These are phyloP conservation scores for Gymnopilus dilepis DNA, from an alignment of 768 basidiomycete species.

Conservation along the genomic window DNA sequence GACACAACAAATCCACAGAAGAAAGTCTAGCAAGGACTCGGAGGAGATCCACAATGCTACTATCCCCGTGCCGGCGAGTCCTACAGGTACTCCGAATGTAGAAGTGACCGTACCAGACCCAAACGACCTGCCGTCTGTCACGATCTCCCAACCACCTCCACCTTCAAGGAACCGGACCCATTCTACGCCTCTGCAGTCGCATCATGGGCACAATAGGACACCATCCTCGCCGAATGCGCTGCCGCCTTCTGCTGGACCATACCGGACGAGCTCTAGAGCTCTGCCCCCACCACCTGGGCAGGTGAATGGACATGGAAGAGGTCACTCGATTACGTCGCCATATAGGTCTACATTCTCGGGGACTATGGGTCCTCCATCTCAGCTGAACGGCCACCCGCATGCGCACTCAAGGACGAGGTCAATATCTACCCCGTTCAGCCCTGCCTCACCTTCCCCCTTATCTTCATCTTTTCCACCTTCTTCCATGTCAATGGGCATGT, in stretches of 20 bases:
- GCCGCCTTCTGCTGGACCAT: constrained; percentile 17
- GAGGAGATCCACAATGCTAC: constrained; percentile 29
- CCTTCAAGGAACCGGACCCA: constrained; percentile 16
- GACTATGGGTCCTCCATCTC: constrained; percentile 15
- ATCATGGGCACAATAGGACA: constrained; percentile 9
- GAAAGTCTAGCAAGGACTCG: constrained; percentile 51
- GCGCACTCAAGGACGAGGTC: constrained; percentile 47
- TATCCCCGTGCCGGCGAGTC: not conserved
- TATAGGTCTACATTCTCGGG: constrained; percentile 18
- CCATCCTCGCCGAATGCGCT: constrained; percentile 2
- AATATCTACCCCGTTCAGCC: constrained; percentile 56
- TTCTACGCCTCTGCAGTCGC: constrained; percentile 24
- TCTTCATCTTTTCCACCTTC: constrained; percentile 34
- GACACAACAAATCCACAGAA: constrained; percentile 41
- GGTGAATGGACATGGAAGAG: constrained; percentile 12
- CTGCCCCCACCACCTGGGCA: constrained; percentile 6
- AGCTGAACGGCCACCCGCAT: constrained; percentile 39
- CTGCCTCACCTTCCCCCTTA: constrained; percentile 56
- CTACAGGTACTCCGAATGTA: constrained; percentile 16
- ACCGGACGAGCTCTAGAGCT: constrained; percentile 8
- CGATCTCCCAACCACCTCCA: constrained; percentile 19
- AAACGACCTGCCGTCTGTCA: constrained; percentile 22
- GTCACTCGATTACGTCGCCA: constrained; percentile 10
- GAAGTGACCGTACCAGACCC: constrained; percentile 20
- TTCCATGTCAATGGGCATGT: constrained; percentile 20